Base-by-base conservation (phyloP, 1,284 basidiomycete genomes). In the Rhodotorula sp. region DNA sequence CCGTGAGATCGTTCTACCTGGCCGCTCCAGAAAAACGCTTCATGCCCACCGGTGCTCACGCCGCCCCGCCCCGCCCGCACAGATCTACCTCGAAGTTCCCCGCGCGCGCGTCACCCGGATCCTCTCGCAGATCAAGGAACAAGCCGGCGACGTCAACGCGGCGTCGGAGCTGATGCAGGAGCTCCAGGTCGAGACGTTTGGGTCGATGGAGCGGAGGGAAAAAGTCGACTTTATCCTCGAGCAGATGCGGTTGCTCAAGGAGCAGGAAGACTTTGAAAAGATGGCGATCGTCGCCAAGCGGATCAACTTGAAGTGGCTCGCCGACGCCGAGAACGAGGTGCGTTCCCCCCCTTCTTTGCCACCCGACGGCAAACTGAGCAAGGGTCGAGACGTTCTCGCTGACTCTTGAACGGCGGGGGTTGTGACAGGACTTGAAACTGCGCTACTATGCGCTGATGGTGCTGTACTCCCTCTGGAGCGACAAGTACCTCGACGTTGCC, bases 161-260 rank as follows among this genome's bases (percentile, higher is more conserved):
- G 95, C 92, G 0, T 76, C 76, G 0, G 94, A 96, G 74, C 83
- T 97, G 45, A 85, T 99, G 72, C 91, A 90, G 63, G 96, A 99
- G 66, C 87, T 99, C 1, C 94, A 97, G 82, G 95, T 99, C 57
- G 96, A 99, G 83, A 99, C 96, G 4, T 99, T 98, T 80, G 96
- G 94, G 33, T 93, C 91, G 20, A 98, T 99, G 95, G 93, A 97
- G 76, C 88, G 95, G 73, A 84, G 91, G 77, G 96, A 99, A 82
- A 99, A 99, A 85, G 96, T 93, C 17, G 93, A 98, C 79, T 98
- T 99, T 79, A 92, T 99, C 76, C 84, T 99, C 55, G 95, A 99
- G 82, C 96, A 99, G 81, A 99, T 99, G 94, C 86, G 96, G 64
- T 82, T 99, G 87, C 93, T 79, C 88, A 93, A 82, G 81, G 87